These are phyloP conservation scores for Anisodus acutangulus DNA, from an alignment of 257 asterid species.

Conservation along the genomic window DNA sequence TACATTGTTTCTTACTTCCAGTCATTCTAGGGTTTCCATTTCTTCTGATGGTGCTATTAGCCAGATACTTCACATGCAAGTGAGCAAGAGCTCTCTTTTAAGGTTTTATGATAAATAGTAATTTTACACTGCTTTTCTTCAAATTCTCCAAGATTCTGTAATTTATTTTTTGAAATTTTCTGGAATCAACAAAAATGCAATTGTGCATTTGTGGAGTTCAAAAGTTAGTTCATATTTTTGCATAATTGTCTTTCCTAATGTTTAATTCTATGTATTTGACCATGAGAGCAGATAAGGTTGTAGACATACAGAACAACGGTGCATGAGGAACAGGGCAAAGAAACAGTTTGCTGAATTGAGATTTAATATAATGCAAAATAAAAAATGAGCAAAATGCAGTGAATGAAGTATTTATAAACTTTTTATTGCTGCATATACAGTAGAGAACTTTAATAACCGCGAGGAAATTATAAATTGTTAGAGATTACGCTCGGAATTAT, in stretches of 20 bases:
- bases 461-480: background rate
- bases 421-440: background rate
- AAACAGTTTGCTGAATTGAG: background rate
- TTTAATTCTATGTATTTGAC: background rate
- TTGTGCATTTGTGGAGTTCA: too few species aligned
- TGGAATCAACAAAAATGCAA: too few species aligned
- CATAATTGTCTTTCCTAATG: background rate
- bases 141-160: too few species aligned
- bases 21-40: background rate
- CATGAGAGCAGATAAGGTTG: background rate
- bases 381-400: conserved; percentile 1
- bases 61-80: conserved; percentile 2
- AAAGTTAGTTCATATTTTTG: background rate
- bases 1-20: conserved; percentile 15
- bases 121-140: conserved; percentile 2
- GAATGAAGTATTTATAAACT: background rate
- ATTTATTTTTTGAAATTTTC: too few species aligned
- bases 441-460: background rate
- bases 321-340: background rate
- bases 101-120: conserved; percentile 5
- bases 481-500: background rate
- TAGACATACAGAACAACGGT: background rate
- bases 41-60: conserved; percentile 17
- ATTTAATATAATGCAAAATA: background rate
- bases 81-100: background rate